These are phyloP conservation scores for Rhizophagus prolifer DNA, from an alignment of 192 early-diverging fungal genomes.

Conservation along the genomic window DNA sequence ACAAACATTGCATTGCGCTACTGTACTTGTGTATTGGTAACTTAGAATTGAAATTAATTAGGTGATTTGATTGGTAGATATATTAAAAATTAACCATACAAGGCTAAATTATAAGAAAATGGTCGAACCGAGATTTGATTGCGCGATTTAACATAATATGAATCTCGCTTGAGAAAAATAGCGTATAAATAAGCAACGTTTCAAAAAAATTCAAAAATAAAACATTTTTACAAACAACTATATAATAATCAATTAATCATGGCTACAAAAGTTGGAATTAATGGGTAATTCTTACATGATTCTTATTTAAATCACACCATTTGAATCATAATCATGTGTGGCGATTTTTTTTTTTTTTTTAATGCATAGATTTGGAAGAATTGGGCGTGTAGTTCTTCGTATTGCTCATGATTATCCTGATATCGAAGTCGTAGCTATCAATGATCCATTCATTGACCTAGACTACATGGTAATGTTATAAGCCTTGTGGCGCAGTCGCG, in stretches of 20 bases:
- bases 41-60: too few species aligned
- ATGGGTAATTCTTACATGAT: slow-evolving; percentile 42
- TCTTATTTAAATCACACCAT: background rate
- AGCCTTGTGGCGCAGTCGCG: background rate
- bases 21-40: too few species aligned
- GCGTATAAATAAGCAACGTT: background rate
- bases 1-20: too few species aligned
- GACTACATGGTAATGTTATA: slow-evolving; percentile 79
- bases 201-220: background rate
- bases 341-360: background rate
- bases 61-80: too few species aligned
- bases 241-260: slow-evolving; percentile 23
- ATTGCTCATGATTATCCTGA: slow-evolving; percentile 72
- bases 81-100: too few species aligned
- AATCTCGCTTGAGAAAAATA: background rate
- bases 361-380: slow-evolving; percentile 82
- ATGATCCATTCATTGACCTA: slow-evolving; percentile 96
- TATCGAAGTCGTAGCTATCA: slow-evolving; percentile 88
- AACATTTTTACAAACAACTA: background rate
- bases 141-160: too few species aligned
- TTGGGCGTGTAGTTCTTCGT: slow-evolving; percentile 95
- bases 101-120: too few species aligned
- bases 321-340: background rate
- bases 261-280: slow-evolving; percentile 57
- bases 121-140: too few species aligned